Percentiles rank a stretch among this genome's conserved stretches.
Conservation (phyloP, 192 early-diverging fungal species). For the Globomyces pollinis-pini region DNA sequence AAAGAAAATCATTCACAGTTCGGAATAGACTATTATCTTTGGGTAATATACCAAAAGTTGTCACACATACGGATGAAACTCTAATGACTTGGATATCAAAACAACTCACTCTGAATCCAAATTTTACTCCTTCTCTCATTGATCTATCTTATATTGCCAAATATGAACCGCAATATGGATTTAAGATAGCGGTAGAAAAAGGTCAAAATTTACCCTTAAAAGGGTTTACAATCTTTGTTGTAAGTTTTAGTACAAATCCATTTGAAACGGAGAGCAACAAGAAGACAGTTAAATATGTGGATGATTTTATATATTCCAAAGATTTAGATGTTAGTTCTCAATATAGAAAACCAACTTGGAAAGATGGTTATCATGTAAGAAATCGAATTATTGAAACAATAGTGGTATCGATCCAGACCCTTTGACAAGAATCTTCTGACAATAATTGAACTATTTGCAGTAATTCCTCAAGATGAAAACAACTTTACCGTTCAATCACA, state of each 20-base stretch:
- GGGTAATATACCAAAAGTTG: constrained; percentile 1
- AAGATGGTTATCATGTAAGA: constrained; percentile 9
- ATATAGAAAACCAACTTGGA: background rate
- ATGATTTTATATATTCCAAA: constrained; percentile 11
- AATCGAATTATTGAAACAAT: background rate
- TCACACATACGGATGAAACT: constrained; percentile 1
- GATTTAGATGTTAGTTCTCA: background rate
- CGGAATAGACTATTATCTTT: constrained; percentile 2
- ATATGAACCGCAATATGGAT: constrained; percentile 7
- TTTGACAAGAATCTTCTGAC: background rate
- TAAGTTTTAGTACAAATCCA: background rate
- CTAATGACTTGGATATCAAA: background rate
- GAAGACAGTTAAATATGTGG: background rate
- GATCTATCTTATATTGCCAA: constrained; percentile 5
- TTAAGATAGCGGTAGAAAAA: constrained; percentile 1
- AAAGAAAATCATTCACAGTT: constrained; percentile 1
- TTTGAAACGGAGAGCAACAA: background rate
- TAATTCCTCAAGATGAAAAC: background rate
- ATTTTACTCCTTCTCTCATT: background rate
- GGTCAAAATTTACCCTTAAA: background rate
- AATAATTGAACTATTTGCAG: background rate
- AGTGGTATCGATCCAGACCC: constrained; percentile 8
- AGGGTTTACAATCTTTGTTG: background rate
- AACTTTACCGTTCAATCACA: background rate
- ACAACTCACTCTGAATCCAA: background rate